Conservation (phyloP, 176 grass and related monocot species). For the Oryza punctata region DNA sequence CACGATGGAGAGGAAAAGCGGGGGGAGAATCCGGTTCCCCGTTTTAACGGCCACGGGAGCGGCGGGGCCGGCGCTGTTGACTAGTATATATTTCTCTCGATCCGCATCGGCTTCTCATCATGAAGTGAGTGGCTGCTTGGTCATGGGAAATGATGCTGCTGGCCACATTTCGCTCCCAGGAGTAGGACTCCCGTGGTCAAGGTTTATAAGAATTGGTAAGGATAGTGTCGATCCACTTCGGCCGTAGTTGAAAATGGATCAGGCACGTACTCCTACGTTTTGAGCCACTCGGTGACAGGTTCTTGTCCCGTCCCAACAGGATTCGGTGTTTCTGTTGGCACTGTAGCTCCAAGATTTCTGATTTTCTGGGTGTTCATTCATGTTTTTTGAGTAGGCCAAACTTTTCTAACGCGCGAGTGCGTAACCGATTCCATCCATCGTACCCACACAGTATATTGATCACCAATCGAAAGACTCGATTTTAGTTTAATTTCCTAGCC, state of each 20-base stretch:
- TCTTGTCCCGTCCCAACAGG: too few relatives aligned
- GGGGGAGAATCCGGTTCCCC: neutral
- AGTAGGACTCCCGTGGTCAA: neutral
- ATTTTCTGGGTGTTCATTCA: neutral
- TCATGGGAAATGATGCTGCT: constrained; percentile 46
- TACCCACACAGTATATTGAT: neutral
- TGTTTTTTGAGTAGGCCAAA: neutral
- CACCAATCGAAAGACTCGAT: neutral
- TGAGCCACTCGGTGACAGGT: neutral
- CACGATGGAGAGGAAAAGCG: neutral
- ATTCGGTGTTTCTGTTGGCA: neutral
- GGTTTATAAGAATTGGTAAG: neutral
- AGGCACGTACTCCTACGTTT: neutral
- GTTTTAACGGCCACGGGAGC: neutral
- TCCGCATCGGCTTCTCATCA: neutral
- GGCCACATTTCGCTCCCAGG: constrained; percentile 35
- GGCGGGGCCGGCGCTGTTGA: neutral
- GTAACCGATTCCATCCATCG: neutral
- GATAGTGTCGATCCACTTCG: neutral
- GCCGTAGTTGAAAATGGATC: neutral
- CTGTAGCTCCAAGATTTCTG: neutral
- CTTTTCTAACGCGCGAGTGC: neutral
- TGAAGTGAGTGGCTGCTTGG: neutral
- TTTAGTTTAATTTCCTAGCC: too few relatives aligned
- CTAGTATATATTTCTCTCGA: neutral